A percentile compares a stretch with the other conserved stretches of the same genome.
These are phyloP conservation scores for Gaertneriomyces sp. DNA, from an alignment of 192 early-diverging fungal genomes.

Conservation along the genomic window DNA sequence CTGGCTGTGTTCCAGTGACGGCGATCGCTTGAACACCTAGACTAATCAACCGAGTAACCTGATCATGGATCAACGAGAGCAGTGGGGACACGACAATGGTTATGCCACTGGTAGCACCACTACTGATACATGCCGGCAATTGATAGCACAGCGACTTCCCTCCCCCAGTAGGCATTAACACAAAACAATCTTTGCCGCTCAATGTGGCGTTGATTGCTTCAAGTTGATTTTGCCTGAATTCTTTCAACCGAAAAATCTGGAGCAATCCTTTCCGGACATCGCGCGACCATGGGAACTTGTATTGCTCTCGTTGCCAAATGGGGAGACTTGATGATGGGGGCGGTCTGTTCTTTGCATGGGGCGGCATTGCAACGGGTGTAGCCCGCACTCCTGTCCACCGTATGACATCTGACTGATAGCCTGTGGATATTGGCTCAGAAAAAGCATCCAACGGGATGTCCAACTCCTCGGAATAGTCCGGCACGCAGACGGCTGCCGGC, in stretches of 20 bases:
- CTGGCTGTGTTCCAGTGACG: conserved; percentile 60
- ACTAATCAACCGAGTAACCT: conserved; percentile 69
- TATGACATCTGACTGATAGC: too few relatives aligned
- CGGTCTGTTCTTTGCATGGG: not conserved
- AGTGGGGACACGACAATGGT: conserved; percentile 92
- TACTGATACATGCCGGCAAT: conserved; percentile 72
- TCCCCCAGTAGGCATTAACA: conserved; percentile 98
- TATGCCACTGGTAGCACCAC: conserved; percentile 64
- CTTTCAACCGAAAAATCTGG: conserved; percentile 64
- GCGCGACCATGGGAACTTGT: conserved; percentile 63
- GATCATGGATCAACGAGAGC: conserved; percentile 94
- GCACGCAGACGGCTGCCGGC: too few relatives aligned
- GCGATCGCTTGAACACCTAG: conserved; percentile 56
- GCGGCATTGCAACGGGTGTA: conserved; percentile 2
- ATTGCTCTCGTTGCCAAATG: not conserved
- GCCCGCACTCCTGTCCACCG: not conserved
- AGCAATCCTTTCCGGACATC: conserved; percentile 68
- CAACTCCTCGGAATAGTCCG: too few relatives aligned
- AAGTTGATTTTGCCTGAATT: conserved; percentile 81
- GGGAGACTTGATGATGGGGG: not conserved
- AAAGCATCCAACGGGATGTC: too few relatives aligned
- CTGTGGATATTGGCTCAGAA: too few relatives aligned
- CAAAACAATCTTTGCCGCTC: conserved; percentile 78
- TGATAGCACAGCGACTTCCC: conserved; percentile 95
- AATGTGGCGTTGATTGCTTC: conserved; percentile 87